Conservation (phyloP, 441 rosid genomes). For the Omphalea diandra region DNA sequence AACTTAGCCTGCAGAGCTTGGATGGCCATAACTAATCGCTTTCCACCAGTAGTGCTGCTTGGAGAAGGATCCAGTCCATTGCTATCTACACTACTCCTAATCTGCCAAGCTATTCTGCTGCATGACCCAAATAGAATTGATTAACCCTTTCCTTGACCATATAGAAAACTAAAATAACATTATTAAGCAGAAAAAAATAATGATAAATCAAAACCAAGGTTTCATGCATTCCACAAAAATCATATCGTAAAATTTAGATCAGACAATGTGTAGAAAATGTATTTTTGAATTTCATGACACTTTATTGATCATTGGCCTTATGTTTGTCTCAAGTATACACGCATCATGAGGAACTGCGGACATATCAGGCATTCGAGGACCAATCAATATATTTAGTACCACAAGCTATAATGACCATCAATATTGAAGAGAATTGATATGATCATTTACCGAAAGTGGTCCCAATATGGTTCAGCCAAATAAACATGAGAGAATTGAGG, state of each 20-base stretch:
- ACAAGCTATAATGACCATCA: neutral
- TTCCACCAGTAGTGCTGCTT: constrained; percentile 39
- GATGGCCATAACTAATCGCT: constrained; percentile 61
- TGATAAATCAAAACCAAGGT: neutral
- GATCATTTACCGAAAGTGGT: constrained; percentile 40
- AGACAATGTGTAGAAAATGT: neutral
- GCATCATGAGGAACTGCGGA: neutral
- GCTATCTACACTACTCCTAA: constrained; percentile 50
- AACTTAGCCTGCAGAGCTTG: constrained; percentile 53
- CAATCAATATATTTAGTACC: neutral
- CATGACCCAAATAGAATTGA: constrained; percentile 26
- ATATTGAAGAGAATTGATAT: neutral
- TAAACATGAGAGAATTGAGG: constrained; percentile 32
- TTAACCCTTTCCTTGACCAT: too few relatives aligned
- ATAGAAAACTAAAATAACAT: neutral
- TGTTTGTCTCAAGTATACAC: neutral
- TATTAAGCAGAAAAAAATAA: neutral
- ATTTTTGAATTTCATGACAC: neutral
- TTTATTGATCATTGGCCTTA: neutral
- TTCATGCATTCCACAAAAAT: neutral
- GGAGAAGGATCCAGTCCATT: constrained; percentile 56
- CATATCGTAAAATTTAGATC: neutral
- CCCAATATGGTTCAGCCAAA: constrained; percentile 32
- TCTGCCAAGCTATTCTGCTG: constrained; percentile 57
- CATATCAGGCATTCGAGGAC: neutral